phyloP scores from a whole-genome alignment of 768 basidiomycete species.

The Hygrocybe coccinea region DNA sequence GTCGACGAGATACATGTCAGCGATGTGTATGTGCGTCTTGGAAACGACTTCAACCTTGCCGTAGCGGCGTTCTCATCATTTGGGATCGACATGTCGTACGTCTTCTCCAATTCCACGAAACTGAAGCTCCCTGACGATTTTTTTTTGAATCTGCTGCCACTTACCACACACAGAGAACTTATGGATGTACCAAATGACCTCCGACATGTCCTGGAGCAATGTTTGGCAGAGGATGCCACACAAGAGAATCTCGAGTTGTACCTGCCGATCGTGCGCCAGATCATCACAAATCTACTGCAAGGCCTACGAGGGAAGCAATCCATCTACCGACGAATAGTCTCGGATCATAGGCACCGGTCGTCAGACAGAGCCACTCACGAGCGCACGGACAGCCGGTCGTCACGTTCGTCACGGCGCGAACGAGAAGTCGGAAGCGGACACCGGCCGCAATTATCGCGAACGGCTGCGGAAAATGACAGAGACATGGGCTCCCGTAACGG shows the following conservation, averaged over 20 bases:
- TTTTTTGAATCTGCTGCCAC: slow-evolving; percentile 4
- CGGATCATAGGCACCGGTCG: slow-evolving; percentile 55
- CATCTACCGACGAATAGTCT: slow-evolving; percentile 71
- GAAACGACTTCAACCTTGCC: slow-evolving; percentile 95
- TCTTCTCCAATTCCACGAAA: slow-evolving; percentile 15
- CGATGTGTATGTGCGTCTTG: slow-evolving; percentile 93
- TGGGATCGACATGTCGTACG: slow-evolving; percentile 89
- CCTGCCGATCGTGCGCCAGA: slow-evolving; percentile 84
- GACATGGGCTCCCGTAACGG: slow-evolving; percentile 18
- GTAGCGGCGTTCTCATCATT: slow-evolving; percentile 82
- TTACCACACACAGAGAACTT: slow-evolving; percentile 61
- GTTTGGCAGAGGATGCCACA: slow-evolving; percentile 86
- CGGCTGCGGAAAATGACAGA: slow-evolving; percentile 36
- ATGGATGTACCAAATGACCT: slow-evolving; percentile 84
- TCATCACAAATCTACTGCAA: slow-evolving; percentile 89
- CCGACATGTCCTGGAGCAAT: slow-evolving; percentile 82
- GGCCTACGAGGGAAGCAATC: slow-evolving; percentile 92
- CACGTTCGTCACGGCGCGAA: slow-evolving; percentile 46
- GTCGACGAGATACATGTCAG: slow-evolving; percentile 80
- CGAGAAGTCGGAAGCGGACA: slow-evolving; percentile 34
- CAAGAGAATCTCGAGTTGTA: slow-evolving; percentile 81
- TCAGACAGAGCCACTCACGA: slow-evolving; percentile 42
- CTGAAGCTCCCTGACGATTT: slow-evolving; percentile 11
- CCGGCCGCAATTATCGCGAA: slow-evolving; percentile 46
- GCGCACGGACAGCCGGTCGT: slow-evolving; percentile 55